Evolutionary conservation across 1,284 basidiomycete genomes (phyloP).

Genomic region (Rhizoctonia solani): DNA sequence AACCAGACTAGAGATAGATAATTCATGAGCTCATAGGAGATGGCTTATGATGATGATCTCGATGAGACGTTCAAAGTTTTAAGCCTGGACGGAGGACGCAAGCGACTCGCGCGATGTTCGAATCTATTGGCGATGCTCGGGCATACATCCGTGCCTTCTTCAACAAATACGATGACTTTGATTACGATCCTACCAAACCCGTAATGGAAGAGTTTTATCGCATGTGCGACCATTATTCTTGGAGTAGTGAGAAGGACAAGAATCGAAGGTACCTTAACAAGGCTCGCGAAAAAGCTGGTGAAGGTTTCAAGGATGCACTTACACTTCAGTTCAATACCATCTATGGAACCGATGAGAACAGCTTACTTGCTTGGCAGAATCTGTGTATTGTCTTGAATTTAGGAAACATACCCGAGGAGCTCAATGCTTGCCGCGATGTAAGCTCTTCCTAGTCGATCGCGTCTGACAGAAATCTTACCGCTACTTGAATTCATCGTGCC

Average conservation of each 20-base stretch:
- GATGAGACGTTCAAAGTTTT: too few species aligned
- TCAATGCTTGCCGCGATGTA: neutral
- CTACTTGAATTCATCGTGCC: too few species aligned
- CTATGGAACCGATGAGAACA: constrained; percentile 23
- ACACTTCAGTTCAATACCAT: constrained; percentile 7
- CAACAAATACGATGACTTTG: constrained; percentile 34
- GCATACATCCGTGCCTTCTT: too few species aligned
- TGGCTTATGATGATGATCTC: too few species aligned
- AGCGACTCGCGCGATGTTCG: too few species aligned
- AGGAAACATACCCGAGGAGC: neutral
- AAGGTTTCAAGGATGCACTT: neutral
- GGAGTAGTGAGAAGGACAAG: neutral
- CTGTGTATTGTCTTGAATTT: constrained; percentile 4
- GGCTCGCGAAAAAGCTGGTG: neutral
- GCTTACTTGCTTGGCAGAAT: constrained; percentile 8
- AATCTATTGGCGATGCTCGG: too few species aligned
- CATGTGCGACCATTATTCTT: neutral
- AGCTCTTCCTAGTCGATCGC: too few species aligned
- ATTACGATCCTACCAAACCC: constrained; percentile 38
- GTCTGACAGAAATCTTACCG: too few species aligned
- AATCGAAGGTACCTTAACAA: neutral
- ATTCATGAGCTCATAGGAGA: too few species aligned
- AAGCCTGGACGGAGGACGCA: too few species aligned
- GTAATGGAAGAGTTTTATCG: neutral
- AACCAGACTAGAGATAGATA: too few species aligned